phyloP scores from a whole-genome alignment of 2,329 filamentous ascomycete genomes.

The Neurospora sp. region DNA sequence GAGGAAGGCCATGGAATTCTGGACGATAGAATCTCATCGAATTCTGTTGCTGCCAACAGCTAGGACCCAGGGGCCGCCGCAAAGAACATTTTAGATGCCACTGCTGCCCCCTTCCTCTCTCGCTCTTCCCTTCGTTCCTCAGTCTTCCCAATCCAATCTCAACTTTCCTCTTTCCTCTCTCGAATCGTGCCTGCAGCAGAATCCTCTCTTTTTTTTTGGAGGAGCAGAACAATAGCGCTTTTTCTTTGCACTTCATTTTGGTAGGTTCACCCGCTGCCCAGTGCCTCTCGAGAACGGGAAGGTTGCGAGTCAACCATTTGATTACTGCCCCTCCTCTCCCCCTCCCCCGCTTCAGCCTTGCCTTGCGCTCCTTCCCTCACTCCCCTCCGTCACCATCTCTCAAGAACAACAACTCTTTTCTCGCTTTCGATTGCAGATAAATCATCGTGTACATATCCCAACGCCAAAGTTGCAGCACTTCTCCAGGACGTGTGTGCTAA shows the following conservation, averaged over 20 bases:
- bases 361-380: neutral
- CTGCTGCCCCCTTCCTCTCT: constrained; percentile 13
- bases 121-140: constrained; percentile 6
- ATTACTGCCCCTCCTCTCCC: neutral
- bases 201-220: constrained; percentile 1
- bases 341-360: neutral
- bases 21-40: constrained; percentile 27
- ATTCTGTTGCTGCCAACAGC: constrained; percentile 22
- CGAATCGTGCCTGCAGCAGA: neutral
- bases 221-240: neutral
- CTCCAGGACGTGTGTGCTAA: neutral
- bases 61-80: constrained; percentile 13
- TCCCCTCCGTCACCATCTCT: neutral
- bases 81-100: constrained; percentile 24
- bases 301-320: neutral
- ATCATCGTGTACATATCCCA: neutral
- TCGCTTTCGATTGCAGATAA: constrained; percentile 5
- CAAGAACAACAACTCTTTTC: neutral
- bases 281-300: neutral
- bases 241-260: neutral
- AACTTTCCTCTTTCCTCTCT: constrained; percentile 11
- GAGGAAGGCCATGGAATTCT: constrained; percentile 18
- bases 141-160: constrained; percentile 10
- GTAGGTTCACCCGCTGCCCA: neutral
- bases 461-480: neutral